These are phyloP conservation scores for Heterobasidion annosum DNA, from an alignment of 1,284 basidiomycete genomes.

Conservation along the genomic window DNA sequence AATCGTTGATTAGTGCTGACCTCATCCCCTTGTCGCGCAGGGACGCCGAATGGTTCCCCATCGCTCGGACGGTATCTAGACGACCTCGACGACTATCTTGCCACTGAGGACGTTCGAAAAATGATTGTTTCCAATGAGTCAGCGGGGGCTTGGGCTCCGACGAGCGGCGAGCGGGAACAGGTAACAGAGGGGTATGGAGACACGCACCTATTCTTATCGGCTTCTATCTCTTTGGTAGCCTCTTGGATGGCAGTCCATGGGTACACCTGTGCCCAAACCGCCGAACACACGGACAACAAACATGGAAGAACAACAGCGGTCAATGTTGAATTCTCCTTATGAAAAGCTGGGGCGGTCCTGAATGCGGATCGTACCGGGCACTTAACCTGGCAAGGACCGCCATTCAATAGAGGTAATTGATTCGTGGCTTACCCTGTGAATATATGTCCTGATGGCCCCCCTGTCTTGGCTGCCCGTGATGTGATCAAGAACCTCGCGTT, in stretches of 20 bases:
- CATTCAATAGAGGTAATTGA: too few species aligned
- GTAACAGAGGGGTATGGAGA: neutral
- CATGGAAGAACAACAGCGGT: neutral
- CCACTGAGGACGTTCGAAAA: constrained; percentile 11
- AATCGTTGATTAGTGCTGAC: too few species aligned
- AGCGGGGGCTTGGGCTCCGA: neutral
- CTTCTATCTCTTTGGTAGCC: constrained; percentile 85
- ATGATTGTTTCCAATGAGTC: neutral
- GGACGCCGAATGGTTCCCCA: neutral
- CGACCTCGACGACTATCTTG: constrained; percentile 18
- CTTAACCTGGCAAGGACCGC: too few species aligned
- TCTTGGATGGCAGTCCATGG: constrained; percentile 78
- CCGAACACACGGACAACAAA: constrained; percentile 6
- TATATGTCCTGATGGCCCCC: constrained; percentile 63
- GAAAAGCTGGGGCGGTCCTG: too few species aligned
- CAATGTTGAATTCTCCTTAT: too few species aligned
- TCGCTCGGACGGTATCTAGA: constrained; percentile 5
- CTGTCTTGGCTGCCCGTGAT: constrained; percentile 49
- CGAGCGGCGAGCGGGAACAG: neutral
- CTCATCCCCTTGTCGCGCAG: neutral
- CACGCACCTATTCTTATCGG: constrained; percentile 53
- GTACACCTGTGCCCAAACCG: constrained; percentile 45
- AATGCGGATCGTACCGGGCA: too few species aligned
- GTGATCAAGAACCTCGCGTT: constrained; percentile 40
- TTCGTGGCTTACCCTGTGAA: constrained; percentile 55